phyloP scores from a whole-genome alignment of 139 green algal genomes.

The Micractinium sp. region DNA sequence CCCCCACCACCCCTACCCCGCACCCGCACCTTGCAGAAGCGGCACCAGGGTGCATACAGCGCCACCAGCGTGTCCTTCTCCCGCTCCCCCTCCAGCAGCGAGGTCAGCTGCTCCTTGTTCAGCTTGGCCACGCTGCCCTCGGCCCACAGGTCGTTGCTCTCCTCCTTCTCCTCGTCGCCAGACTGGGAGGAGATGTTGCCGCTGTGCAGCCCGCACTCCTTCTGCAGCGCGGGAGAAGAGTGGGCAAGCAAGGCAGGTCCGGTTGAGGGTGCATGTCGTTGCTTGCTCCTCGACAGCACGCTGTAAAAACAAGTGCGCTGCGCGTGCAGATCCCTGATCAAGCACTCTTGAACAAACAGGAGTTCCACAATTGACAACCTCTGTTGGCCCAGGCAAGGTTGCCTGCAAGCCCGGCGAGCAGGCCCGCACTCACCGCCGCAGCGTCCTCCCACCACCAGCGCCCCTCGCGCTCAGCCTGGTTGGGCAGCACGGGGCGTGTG shows the following conservation, averaged over 20 bases:
- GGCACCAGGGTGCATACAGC: constrained; percentile 98
- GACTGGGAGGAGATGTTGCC: constrained; percentile 74
- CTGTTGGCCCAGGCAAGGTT: neutral
- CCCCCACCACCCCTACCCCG: neutral
- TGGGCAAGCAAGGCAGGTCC: neutral
- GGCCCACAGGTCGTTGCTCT: constrained; percentile 72
- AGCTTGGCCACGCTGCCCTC: constrained; percentile 59
- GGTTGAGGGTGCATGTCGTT: no score
- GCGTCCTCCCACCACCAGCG: constrained; percentile 99
- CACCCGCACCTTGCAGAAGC: constrained; percentile 80
- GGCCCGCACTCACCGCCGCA: constrained; percentile 39
- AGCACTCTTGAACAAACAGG: neutral
- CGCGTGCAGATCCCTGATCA: neutral
- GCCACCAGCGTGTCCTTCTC: constrained; percentile 85
- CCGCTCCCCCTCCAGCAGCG: constrained; percentile 63
- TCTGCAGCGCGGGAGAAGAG: constrained; percentile 33
- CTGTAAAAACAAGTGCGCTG: no score
- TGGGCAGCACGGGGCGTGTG: constrained; percentile 93
- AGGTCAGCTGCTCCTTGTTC: constrained; percentile 64
- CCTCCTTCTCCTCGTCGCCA: constrained; percentile 37
- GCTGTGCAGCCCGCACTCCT: constrained; percentile 98
- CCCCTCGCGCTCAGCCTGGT: constrained; percentile 97
- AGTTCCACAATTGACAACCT: neutral
- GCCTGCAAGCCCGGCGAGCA: neutral
- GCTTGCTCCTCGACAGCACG: no score